A percentile compares a stretch with the other conserved stretches of the same genome.
Evolutionary conservation across 257 asterid genomes (phyloP).

Genomic region (Buddleja alternifolia): DNA sequence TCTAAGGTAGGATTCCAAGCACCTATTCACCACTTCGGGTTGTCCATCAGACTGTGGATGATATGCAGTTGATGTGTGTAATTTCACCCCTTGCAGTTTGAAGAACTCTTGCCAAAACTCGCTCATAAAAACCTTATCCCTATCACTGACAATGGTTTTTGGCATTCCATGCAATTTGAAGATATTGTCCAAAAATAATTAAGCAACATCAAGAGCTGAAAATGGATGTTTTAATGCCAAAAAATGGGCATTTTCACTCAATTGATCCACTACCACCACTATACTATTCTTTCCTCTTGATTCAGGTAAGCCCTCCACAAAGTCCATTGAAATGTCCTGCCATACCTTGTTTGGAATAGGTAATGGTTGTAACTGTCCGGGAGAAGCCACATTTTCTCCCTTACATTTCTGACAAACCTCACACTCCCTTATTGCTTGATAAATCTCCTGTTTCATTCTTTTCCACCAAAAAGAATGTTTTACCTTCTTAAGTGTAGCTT

Average conservation of each 20-base stretch:
- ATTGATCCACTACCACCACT: background rate
- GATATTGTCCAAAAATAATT: background rate
- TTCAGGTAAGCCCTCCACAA: background rate
- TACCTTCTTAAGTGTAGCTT: background rate
- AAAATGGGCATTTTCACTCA: background rate
- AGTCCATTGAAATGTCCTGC: background rate
- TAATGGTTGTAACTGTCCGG: background rate
- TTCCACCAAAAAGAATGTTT: background rate
- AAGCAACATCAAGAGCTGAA: background rate
- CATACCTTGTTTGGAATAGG: background rate
- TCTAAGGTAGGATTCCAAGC: background rate
- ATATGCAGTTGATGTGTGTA: background rate
- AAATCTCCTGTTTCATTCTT: background rate
- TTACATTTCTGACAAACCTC: background rate
- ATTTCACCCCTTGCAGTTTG: no score
- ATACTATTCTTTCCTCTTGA: background rate
- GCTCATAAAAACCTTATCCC: background rate
- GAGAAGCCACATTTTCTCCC: background rate
- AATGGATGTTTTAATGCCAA: background rate
- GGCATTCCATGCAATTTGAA: constrained; percentile 11
- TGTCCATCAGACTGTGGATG: background rate
- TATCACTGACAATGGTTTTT: background rate
- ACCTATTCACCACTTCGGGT: background rate
- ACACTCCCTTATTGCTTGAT: background rate
- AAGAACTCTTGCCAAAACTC: background rate